Evolutionary conservation across 192 early-diverging fungal genomes (phyloP).

Genomic region (Rhizophagus clarus): DNA sequence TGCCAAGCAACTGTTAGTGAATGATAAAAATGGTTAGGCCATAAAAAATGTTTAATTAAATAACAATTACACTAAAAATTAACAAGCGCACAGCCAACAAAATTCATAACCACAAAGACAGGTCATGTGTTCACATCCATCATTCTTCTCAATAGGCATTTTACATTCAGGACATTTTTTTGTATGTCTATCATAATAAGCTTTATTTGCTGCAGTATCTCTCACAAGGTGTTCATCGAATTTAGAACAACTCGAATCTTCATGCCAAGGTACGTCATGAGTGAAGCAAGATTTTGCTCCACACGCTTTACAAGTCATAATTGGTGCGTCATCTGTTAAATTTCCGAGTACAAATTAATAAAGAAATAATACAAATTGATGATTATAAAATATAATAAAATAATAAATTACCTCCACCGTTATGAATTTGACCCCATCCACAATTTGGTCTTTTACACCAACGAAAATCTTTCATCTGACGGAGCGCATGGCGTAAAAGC

Average conservation of each 20-base stretch:
- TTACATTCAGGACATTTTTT: conserved; percentile 19
- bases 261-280: conserved; percentile 25
- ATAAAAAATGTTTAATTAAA: background rate
- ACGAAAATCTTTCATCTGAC: conserved; percentile 17
- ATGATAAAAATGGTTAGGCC: background rate
- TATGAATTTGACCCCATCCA: conserved; percentile 23
- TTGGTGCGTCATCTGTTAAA: conserved; percentile 3
- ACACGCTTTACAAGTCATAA: conserved; percentile 26
- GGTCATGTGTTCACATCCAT: conserved; percentile 27
- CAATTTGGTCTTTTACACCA: conserved; percentile 21
- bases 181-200: conserved; percentile 17
- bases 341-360: too few species aligned
- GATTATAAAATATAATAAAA: too few species aligned
- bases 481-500: background rate
- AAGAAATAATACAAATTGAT: too few species aligned
- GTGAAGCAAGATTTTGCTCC: conserved; percentile 15
- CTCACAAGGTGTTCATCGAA: background rate
- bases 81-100: conserved; percentile 25
- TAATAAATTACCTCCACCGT: conserved; percentile 1
- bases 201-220: background rate
- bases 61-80: background rate
- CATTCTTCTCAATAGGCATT: conserved; percentile 16
- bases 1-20: conserved; percentile 10
- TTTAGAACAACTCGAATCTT: background rate
- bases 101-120: conserved; percentile 14